These are phyloP conservation scores for Botrytis galanthina DNA, from an alignment of 2,329 filamentous ascomycete genomes.

Conservation along the genomic window DNA sequence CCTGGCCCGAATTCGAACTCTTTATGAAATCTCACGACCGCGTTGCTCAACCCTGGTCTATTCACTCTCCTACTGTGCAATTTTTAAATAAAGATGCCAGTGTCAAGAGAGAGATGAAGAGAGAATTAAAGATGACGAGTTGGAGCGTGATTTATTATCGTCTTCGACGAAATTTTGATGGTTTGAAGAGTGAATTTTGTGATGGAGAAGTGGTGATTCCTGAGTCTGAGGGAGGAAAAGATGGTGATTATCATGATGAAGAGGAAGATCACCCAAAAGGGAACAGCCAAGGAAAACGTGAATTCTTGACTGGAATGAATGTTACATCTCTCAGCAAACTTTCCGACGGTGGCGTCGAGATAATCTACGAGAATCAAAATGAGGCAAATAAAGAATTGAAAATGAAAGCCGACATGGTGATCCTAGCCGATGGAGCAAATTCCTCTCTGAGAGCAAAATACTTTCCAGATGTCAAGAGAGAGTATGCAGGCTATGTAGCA, in stretches of 20 bases:
- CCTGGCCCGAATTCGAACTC: slow-evolving; percentile 21
- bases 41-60: slow-evolving; percentile 5
- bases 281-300: neutral
- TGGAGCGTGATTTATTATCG: slow-evolving; percentile 29
- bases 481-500: slow-evolving; percentile 29
- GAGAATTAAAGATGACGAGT: slow-evolving; percentile 19
- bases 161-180: slow-evolving; percentile 30
- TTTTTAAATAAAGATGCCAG: slow-evolving; percentile 23
- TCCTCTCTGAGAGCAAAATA: slow-evolving; percentile 25
- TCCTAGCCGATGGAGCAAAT: slow-evolving; percentile 30
- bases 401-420: slow-evolving; percentile 24
- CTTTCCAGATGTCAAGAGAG: slow-evolving; percentile 25
- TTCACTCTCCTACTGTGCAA: slow-evolving; percentile 12
- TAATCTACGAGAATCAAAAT: slow-evolving; percentile 9
- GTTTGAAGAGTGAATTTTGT: slow-evolving; percentile 22
- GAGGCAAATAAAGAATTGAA: neutral
- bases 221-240: neutral
- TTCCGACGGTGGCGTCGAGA: neutral
- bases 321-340: neutral
- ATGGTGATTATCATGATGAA: neutral
- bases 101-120: slow-evolving; percentile 17
- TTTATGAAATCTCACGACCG: slow-evolving; percentile 9
- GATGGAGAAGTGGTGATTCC: neutral
- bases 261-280: neutral
- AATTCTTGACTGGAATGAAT: neutral